Evolutionary conservation across 73 alveolate genomes (phyloP).

Genomic region (Urostyla sp.): DNA sequence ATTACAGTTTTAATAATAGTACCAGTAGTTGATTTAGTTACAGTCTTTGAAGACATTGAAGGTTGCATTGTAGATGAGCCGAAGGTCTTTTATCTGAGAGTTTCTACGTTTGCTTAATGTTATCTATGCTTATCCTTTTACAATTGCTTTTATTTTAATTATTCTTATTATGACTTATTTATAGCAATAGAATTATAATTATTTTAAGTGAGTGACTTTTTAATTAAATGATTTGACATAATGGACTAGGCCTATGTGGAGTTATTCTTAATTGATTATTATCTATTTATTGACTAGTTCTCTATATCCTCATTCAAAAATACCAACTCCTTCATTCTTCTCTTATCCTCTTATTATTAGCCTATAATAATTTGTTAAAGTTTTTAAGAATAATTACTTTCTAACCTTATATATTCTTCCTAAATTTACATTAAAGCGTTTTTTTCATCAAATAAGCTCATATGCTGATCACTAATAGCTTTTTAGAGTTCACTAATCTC

Average conservation of each 20-base stretch:
- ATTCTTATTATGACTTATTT: no score
- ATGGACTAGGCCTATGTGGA: no score
- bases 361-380: not conserved
- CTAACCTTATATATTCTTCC: constrained; percentile 30
- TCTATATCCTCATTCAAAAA: constrained; percentile 24
- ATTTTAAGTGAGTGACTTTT: no score
- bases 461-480: constrained; percentile 43
- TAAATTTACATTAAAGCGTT: constrained; percentile 1
- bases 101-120: no score
- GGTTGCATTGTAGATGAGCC: no score
- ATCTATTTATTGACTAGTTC: constrained; percentile 2
- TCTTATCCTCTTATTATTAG: constrained; percentile 26
- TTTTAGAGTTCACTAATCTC: constrained; percentile 53
- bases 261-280: no score
- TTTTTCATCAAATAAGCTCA: constrained; percentile 54
- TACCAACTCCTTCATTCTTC: constrained; percentile 18
- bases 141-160: no score
- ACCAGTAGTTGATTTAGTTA: not conserved
- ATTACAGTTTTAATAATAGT: constrained; percentile 58
- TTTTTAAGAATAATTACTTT: not conserved
- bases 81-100: no score
- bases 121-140: no score
- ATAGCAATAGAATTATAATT: no score
- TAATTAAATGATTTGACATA: no score
- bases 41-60: constrained; percentile 28